These are phyloP conservation scores for Auricularia sp. DNA, from an alignment of 768 basidiomycete genomes.

Conservation along the genomic window DNA sequence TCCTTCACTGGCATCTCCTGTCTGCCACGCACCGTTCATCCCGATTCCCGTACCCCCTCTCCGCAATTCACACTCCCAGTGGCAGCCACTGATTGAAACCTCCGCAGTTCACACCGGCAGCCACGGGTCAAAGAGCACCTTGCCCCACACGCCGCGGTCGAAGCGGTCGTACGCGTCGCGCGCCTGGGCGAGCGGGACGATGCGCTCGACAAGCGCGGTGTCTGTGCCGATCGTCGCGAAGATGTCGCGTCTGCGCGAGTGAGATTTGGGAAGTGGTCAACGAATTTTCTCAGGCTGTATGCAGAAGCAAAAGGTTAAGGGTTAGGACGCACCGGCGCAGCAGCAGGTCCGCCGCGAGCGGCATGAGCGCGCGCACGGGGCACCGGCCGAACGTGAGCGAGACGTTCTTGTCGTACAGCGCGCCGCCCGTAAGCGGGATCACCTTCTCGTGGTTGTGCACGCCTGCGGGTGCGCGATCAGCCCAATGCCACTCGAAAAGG, in stretches of 20 bases:
- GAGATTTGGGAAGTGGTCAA: too few species aligned
- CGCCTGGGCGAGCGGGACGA: conserved; percentile 53
- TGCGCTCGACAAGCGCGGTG: conserved; percentile 54
- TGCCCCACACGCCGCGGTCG: conserved; percentile 63
- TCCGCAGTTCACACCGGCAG: conserved; percentile 23
- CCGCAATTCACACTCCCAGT: background rate
- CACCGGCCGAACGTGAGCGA: conserved; percentile 76
- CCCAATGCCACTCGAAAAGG: too few species aligned
- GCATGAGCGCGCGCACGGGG: conserved; percentile 70
- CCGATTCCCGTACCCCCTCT: too few species aligned
- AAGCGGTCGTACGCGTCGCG: conserved; percentile 51
- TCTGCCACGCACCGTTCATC: too few species aligned
- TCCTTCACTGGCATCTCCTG: too few species aligned
- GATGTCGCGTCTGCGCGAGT: background rate
- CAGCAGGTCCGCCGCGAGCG: conserved; percentile 57
- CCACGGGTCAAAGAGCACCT: conserved; percentile 69
- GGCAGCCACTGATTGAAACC: background rate
- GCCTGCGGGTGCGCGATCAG: background rate
- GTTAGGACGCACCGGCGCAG: conserved; percentile 42
- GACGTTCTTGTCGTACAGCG: conserved; percentile 69
- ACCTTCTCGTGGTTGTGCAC: conserved; percentile 11
- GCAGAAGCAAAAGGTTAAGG: background rate
- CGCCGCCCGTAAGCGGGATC: conserved; percentile 30
- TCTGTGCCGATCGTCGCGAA: conserved; percentile 35
- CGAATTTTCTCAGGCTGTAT: too few species aligned